Evolutionary conservation across 2,329 filamentous ascomycete genomes (phyloP), one percentile per base, ranked within the genome.

Genomic region (Pyrenochaeta sp.): DNA sequence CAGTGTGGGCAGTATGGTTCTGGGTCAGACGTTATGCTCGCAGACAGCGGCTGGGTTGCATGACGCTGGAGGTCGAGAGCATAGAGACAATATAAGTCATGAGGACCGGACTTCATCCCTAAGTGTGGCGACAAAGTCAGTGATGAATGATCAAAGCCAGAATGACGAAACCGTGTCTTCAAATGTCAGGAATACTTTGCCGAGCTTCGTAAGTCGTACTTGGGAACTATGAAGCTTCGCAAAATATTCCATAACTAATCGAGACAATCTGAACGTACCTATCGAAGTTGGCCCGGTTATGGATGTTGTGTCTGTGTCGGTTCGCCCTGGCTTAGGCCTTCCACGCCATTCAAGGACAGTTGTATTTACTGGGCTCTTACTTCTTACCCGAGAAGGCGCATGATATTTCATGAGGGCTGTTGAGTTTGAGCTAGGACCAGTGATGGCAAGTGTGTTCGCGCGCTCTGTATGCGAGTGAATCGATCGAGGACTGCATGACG

Each of bases 1-100:
- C 73, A 75, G 37, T 73, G 58, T 9, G 73, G 71, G 37, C 73
- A 75, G 21, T 63, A 67, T 2, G 73, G 71, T 18, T 54, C 58
- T 2, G 54, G 36, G 1, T 63, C 63, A 3, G 60, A 62, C 1
- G 60, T 68, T 30, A 74, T 68, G 53, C 48, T 67, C 14, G 59
- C 36, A 10, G 66, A 54, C 10, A 75, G 63, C 7, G 61, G 56
- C 44, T 72, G 72, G 1, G 60, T 59, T 7, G 66, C 58, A 36
- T 70, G 58, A 11, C 58, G 56, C 40, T 75, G 71, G 2, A 75
- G 66, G 36, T 73, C 67, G 21, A 63, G 52, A 2, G 73, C 69
- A 37, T 75, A 75, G 0, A 61, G 50, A 41, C 73, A 75, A 59
- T 65, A 75, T 2, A 69, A 45, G 7, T 66, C 48, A 29, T 62